A percentile compares a stretch with the other conserved stretches of the same genome.
phyloP scores from a whole-genome alignment of 352 stramenopile species.

The Phytophthora foliorum region DNA sequence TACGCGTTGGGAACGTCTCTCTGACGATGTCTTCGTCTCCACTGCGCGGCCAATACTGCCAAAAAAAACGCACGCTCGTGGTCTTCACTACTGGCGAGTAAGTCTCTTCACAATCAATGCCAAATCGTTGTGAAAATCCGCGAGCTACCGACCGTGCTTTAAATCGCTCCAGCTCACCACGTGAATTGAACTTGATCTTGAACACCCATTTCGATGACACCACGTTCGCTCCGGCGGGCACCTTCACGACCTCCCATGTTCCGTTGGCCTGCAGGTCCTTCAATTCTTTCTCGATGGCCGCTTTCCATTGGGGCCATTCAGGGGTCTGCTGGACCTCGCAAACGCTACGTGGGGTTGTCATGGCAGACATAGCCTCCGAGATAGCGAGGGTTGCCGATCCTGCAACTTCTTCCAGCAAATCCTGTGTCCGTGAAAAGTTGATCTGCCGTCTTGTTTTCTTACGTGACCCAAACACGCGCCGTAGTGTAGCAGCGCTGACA shows the following conservation, averaged over 20 bases:
- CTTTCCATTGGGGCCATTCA: slow-evolving; percentile 17
- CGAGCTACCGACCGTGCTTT: slow-evolving; percentile 8
- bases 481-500: slow-evolving; percentile 8
- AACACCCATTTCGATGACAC: slow-evolving; percentile 17
- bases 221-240: not conserved
- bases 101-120: slow-evolving; percentile 5
- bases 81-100: slow-evolving; percentile 12
- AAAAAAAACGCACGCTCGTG: slow-evolving; percentile 1
- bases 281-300: slow-evolving; percentile 6
- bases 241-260: slow-evolving; percentile 8
- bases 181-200: slow-evolving; percentile 13
- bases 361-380: not conserved
- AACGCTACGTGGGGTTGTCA: slow-evolving; percentile 5
- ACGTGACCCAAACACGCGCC: slow-evolving; percentile 12
- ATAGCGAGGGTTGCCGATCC: slow-evolving; percentile 1
- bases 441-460: not conserved
- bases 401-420: slow-evolving; percentile 4
- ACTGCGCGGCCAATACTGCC: slow-evolving; percentile 1
- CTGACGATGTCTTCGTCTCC: slow-evolving; percentile 2
- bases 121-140: slow-evolving; percentile 1
- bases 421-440: not conserved
- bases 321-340: slow-evolving; percentile 3
- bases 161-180: slow-evolving; percentile 10
- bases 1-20: slow-evolving; percentile 14
- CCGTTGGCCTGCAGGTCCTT: slow-evolving; percentile 6